phyloP scores from a whole-genome alignment of 192 early-diverging fungal species.

The Coemansia sp. region DNA sequence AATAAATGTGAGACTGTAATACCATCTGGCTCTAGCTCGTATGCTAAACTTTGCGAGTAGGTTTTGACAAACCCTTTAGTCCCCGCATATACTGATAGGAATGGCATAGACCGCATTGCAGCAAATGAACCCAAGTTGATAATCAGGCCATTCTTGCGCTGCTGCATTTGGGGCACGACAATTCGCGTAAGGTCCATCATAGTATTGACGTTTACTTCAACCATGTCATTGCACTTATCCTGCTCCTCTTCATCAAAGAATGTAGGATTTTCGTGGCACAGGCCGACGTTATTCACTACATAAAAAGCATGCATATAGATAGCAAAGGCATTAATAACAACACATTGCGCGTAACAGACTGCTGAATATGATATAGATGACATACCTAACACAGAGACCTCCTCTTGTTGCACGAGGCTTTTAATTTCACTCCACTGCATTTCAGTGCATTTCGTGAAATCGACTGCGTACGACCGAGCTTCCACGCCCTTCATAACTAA shows the following conservation, averaged over 20 bases:
- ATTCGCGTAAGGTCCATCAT: constrained; percentile 79
- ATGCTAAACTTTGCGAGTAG: constrained; percentile 40
- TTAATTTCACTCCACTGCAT: constrained; percentile 64
- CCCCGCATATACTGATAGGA: constrained; percentile 86
- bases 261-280: constrained; percentile 84
- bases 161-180: constrained; percentile 76
- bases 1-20: constrained; percentile 60
- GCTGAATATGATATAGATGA: background rate
- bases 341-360: background rate
- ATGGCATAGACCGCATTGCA: constrained; percentile 76
- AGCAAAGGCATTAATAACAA: constrained; percentile 13
- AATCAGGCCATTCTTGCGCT: constrained; percentile 74
- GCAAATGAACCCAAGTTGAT: constrained; percentile 91
- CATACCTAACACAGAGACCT: constrained; percentile 49
- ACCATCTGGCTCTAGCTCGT: constrained; percentile 34
- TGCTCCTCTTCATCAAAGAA: constrained; percentile 78
- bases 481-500: constrained; percentile 55
- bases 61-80: constrained; percentile 82
- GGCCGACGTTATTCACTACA: constrained; percentile 90
- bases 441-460: constrained; percentile 66
- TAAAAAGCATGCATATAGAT: background rate
- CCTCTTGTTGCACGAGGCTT: constrained; percentile 54
- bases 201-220: constrained; percentile 81
- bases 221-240: constrained; percentile 68
- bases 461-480: constrained; percentile 69